Percentiles rank a stretch among this genome's conserved stretches.
Evolutionary conservation across 2,329 filamentous ascomycete genomes (phyloP).

Genomic region (Scytalidium sp.): DNA sequence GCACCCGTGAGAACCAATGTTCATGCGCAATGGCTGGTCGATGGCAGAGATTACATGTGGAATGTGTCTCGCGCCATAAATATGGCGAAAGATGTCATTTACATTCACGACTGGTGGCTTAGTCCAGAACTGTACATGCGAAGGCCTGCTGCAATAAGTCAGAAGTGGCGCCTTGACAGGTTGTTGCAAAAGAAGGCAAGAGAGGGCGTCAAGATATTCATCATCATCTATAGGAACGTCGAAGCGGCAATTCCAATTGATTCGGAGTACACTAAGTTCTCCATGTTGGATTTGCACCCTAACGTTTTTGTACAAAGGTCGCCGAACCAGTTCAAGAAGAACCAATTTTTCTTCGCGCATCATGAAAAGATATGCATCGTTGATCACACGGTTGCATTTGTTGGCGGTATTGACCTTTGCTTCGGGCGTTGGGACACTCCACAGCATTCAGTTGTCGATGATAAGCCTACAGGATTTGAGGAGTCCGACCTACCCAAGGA

Average conservation of each 20-base stretch:
- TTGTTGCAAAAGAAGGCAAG: slow-evolving; percentile 89
- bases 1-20: slow-evolving; percentile 83
- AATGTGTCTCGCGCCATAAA: slow-evolving; percentile 95
- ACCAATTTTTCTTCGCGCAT: slow-evolving; percentile 99
- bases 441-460: slow-evolving; percentile 85
- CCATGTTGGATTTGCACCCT: slow-evolving; percentile 87
- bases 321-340: slow-evolving; percentile 96
- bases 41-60: slow-evolving; percentile 99
- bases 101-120: slow-evolving; percentile 99
- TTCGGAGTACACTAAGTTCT: slow-evolving; percentile 97
- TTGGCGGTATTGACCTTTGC: slow-evolving; percentile 93
- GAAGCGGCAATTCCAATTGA: slow-evolving; percentile 97
- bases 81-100: slow-evolving; percentile 96
- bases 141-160: slow-evolving; percentile 88
- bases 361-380: slow-evolving; percentile 98
- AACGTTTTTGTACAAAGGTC: slow-evolving; percentile 96
- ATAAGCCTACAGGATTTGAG: slow-evolving; percentile 95
- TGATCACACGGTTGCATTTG: slow-evolving; percentile 92
- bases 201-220: slow-evolving; percentile 95
- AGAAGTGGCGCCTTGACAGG: slow-evolving; percentile 95
- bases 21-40: slow-evolving; percentile 94
- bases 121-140: slow-evolving; percentile 95
- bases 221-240: slow-evolving; percentile 97
- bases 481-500: slow-evolving; percentile 73
- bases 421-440: slow-evolving; percentile 98